Evolutionary conservation across 2,329 filamentous ascomycete species (phyloP).

Genomic region (Ophiostoma tasmaniense): DNA sequence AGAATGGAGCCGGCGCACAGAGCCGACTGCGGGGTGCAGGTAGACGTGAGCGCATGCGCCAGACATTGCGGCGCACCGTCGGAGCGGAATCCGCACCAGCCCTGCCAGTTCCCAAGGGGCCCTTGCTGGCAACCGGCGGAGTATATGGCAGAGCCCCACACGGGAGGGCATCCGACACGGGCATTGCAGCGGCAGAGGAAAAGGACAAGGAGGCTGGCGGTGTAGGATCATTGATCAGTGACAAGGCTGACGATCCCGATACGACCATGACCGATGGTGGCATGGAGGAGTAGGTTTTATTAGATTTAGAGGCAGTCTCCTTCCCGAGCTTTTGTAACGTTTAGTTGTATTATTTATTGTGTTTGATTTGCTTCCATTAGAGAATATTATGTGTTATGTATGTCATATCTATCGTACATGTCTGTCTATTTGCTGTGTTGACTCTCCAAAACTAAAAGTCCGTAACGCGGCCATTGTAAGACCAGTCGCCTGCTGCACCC

Average conservation of each 20-base stretch:
- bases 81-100: background rate
- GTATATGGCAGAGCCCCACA: background rate
- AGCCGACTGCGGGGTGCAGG: constrained; percentile 48
- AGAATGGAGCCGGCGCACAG: constrained; percentile 58
- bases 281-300: constrained; percentile 12
- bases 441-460: constrained; percentile 52
- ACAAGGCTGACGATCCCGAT: constrained; percentile 14
- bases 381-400: background rate
- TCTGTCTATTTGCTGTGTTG: background rate
- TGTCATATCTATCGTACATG: background rate
- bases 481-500: constrained; percentile 72
- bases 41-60: constrained; percentile 48
- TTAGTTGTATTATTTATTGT: background rate
- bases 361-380: background rate
- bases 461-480: constrained; percentile 88
- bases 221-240: background rate
- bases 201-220: background rate
- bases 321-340: background rate
- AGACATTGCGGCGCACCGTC: constrained; percentile 34
- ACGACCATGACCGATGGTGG: constrained; percentile 19
- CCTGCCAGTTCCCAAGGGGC: constrained; percentile 4
- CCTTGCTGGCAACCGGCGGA: background rate
- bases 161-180: background rate
- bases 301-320: background rate
- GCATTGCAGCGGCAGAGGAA: background rate